Conservation (phyloP, 805 yeast species). For the Saturnispora sekii region DNA sequence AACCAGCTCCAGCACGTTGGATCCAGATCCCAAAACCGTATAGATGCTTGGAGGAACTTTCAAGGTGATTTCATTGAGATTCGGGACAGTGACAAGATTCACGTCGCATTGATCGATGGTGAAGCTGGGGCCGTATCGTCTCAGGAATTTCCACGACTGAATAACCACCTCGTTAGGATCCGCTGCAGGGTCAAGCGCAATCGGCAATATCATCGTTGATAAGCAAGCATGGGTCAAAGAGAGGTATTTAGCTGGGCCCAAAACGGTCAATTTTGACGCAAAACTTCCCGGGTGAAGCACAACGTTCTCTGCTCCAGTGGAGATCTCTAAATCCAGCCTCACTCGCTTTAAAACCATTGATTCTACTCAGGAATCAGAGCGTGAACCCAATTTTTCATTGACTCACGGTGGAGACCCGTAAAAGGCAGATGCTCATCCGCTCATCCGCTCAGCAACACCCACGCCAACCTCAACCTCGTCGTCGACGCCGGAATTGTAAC, state of each 20-base stretch:
- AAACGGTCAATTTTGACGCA: background rate
- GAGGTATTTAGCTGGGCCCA: too few relatives aligned
- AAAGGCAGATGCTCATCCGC: too few relatives aligned
- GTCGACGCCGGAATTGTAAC: constrained; percentile 7
- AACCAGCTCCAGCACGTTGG: too few relatives aligned
- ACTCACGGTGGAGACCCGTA: too few relatives aligned
- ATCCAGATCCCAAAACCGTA: constrained; percentile 3
- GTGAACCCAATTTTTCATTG: too few relatives aligned
- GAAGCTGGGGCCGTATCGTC: constrained; percentile 29
- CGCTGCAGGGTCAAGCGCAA: background rate
- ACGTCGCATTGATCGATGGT: constrained; percentile 34
- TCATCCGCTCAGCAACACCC: too few relatives aligned
- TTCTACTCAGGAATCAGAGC: too few relatives aligned
- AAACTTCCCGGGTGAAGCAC: background rate
- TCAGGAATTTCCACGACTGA: constrained; percentile 29
- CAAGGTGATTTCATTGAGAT: constrained; percentile 32
- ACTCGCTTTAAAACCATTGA: too few relatives aligned
- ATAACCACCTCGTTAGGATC: constrained; percentile 27
- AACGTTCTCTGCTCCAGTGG: background rate
- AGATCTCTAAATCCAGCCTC: too few relatives aligned
- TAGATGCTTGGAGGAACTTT: constrained; percentile 42
- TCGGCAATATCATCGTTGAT: background rate
- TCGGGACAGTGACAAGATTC: constrained; percentile 24
- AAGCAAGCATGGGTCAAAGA: background rate
- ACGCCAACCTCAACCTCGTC: too few relatives aligned